These are phyloP conservation scores for Cadophora luteo-olivacea DNA, from an alignment of 2,329 filamentous ascomycete genomes.

Conservation along the genomic window DNA sequence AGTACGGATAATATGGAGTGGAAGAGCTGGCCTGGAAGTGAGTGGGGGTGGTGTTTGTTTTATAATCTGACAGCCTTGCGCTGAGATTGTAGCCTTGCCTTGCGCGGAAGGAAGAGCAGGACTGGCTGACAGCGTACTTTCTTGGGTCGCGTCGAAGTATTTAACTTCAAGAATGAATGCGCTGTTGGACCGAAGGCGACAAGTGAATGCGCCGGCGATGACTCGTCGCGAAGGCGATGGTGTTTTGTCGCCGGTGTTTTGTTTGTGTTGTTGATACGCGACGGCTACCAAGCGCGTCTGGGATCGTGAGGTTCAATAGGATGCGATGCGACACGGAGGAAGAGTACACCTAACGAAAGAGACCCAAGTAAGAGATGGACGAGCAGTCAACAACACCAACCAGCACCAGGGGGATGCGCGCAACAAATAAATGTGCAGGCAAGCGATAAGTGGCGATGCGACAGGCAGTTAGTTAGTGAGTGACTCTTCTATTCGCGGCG, in stretches of 20 bases:
- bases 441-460: slow-evolving; percentile 2
- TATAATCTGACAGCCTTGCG: slow-evolving; percentile 30
- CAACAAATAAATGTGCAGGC: slow-evolving; percentile 18
- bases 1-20: slow-evolving; percentile 6
- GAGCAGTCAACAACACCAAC: not conserved
- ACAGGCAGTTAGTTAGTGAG: not conserved
- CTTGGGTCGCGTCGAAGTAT: slow-evolving; percentile 26
- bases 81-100: slow-evolving; percentile 29
- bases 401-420: slow-evolving; percentile 6
- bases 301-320: slow-evolving; percentile 20
- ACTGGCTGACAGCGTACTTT: slow-evolving; percentile 24
- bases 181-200: slow-evolving; percentile 4
- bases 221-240: slow-evolving; percentile 13
- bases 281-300: slow-evolving; percentile 27
- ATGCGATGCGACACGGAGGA: not conserved
- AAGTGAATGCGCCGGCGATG: slow-evolving; percentile 17
- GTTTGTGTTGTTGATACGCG: slow-evolving; percentile 17
- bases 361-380: slow-evolving; percentile 28
- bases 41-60: slow-evolving; percentile 9
- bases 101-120: slow-evolving; percentile 16
- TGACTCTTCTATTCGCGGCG: slow-evolving; percentile 6
- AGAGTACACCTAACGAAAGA: slow-evolving; percentile 38
- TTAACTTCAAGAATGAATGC: slow-evolving; percentile 2
- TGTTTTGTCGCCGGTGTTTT: slow-evolving; percentile 7
- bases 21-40: slow-evolving; percentile 11